Percentiles rank a stretch among this genome's conserved stretches.
phyloP scores from a whole-genome alignment of 495 filamentous ascomycete genomes.

The Aspergillus kassunensis region DNA sequence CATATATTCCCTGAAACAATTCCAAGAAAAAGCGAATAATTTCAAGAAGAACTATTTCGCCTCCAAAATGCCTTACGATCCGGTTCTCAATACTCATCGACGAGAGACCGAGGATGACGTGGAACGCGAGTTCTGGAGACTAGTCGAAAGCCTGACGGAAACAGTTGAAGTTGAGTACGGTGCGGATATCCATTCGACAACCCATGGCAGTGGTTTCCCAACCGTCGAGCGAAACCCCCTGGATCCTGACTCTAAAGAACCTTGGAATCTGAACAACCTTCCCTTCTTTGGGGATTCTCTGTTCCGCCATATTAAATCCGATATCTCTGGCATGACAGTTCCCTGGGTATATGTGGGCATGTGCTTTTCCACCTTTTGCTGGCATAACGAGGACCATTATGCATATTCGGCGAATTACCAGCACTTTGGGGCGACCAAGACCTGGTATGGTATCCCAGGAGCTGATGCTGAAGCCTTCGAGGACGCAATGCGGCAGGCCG shows the following conservation, averaged over 20 bases:
- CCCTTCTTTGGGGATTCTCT: conserved; percentile 88
- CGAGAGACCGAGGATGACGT: conserved; percentile 93
- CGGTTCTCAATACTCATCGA: conserved; percentile 69
- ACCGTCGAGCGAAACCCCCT: conserved; percentile 89
- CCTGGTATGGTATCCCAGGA: conserved; percentile 97
- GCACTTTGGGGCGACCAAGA: conserved; percentile 97
- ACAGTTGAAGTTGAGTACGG: conserved; percentile 98
- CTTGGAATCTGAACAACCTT: conserved; percentile 95
- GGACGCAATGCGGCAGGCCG: conserved; percentile 87
- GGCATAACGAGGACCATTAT: conserved; percentile 99
- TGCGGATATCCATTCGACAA: conserved; percentile 97
- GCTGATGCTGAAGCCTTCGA: conserved; percentile 94
- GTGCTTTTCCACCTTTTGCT: conserved; percentile 99
- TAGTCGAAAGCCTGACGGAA: conserved; percentile 88
- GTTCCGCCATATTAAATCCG: conserved; percentile 94
- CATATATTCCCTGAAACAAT: conserved; percentile 91
- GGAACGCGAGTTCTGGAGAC: conserved; percentile 93
- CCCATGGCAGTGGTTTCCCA: conserved; percentile 95
- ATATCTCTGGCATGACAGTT: conserved; percentile 99
- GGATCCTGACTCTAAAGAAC: conserved; percentile 79
- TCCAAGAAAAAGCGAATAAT: conserved; percentile 90
- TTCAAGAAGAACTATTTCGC: conserved; percentile 95
- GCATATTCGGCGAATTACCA: conserved; percentile 98
- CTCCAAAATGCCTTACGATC: conserved; percentile 85
- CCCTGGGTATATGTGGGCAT: conserved; percentile 99